A percentile compares a stretch with the other conserved stretches of the same genome.
These are phyloP conservation scores for Penicillium aurantiogriseum DNA, from an alignment of 2,329 filamentous ascomycete species.

Conservation along the genomic window DNA sequence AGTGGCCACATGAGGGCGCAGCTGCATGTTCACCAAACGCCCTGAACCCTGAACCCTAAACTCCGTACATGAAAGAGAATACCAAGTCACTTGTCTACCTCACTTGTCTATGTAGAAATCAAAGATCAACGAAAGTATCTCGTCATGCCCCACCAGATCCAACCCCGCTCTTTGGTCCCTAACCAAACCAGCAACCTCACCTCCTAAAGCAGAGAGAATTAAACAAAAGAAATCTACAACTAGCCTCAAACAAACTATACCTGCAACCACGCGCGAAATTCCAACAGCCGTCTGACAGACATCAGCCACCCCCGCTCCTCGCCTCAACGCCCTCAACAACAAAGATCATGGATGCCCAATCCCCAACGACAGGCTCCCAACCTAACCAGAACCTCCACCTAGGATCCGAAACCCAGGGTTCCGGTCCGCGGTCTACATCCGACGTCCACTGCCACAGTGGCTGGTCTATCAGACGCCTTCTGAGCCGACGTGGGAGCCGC, in stretches of 20 bases:
- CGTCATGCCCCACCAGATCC: slow-evolving; percentile 12
- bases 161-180: slow-evolving; percentile 18
- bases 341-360: slow-evolving; percentile 22
- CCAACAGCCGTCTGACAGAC: not conserved
- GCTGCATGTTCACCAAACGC: not conserved
- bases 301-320: slow-evolving; percentile 10
- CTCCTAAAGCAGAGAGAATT: slow-evolving; percentile 2
- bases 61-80: not conserved
- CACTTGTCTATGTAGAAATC: not conserved
- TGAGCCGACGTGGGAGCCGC: slow-evolving; percentile 22
- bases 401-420: not conserved
- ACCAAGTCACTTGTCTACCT: not conserved
- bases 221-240: not conserved
- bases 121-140: not conserved
- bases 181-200: slow-evolving; percentile 7
- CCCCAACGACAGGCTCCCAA: slow-evolving; percentile 7
- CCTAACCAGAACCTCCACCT: slow-evolving; percentile 1
- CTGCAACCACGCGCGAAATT: not conserved
- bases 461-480: slow-evolving; percentile 23
- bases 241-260: not conserved
- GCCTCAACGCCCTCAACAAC: not conserved
- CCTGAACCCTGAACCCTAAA: not conserved
- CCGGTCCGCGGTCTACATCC: not conserved
- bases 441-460: slow-evolving; percentile 2
- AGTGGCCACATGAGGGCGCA: not conserved